phyloP scores from a whole-genome alignment of 257 asterid genomes.

The Ballota nigra region DNA sequence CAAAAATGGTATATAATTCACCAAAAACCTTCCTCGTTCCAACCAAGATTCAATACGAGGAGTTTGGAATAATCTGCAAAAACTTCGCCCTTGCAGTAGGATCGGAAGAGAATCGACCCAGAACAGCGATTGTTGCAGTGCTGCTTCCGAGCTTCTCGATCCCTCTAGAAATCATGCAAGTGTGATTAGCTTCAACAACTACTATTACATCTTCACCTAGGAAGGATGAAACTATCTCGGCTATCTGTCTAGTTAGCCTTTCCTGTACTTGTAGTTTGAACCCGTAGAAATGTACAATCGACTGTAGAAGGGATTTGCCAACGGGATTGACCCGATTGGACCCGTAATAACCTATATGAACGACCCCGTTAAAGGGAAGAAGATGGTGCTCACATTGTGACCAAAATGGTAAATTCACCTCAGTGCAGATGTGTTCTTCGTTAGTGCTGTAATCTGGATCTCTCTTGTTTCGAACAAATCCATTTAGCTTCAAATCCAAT shows the following conservation, averaged over 20 bases:
- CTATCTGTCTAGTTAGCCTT: conserved; percentile 90
- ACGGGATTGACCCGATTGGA: conserved; percentile 36
- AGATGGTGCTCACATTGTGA: conserved; percentile 94
- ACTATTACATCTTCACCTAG: conserved; percentile 85
- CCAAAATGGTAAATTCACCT: conserved; percentile 71
- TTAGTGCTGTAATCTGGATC: conserved; percentile 27
- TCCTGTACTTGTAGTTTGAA: conserved; percentile 98
- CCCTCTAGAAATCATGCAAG: conserved; percentile 95
- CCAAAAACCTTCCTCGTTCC: background rate
- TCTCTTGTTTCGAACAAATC: conserved; percentile 35
- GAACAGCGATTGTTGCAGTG: conserved; percentile 80
- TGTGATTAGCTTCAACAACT: conserved; percentile 87
- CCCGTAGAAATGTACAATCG: conserved; percentile 77
- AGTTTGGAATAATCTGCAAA: conserved; percentile 73
- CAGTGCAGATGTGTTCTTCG: conserved; percentile 45
- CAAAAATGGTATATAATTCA: conserved; percentile 1
- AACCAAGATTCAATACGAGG: conserved; percentile 23
- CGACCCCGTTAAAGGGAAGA: conserved; percentile 91
- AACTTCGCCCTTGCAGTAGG: conserved; percentile 61
- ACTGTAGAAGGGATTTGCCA: conserved; percentile 60
- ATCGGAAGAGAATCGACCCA: conserved; percentile 77
- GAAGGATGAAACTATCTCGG: conserved; percentile 64
- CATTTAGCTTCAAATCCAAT: conserved; percentile 59
- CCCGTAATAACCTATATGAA: conserved; percentile 71
- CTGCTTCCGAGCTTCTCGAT: conserved; percentile 88